Evolutionary conservation across 495 filamentous ascomycete species (phyloP), one percentile per base, ranked within the genome.

Genomic region (Podospora bellae-mahoneyi): DNA sequence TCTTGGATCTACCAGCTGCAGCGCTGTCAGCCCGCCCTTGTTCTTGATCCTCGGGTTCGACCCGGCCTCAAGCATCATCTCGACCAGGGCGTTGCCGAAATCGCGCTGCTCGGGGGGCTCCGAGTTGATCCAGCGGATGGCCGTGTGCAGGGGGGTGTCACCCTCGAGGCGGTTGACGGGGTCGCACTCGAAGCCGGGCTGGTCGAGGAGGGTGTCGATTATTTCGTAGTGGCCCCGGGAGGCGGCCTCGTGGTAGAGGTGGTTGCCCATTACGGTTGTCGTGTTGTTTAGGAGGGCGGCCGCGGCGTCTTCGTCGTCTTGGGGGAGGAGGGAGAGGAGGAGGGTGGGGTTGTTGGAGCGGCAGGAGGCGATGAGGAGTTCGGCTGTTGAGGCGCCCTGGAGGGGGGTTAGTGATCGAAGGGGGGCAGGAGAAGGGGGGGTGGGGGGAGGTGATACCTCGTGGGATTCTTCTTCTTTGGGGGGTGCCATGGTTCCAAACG

Each of bases 131-230:
- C 88, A 97, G 34, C 91, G 87, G 53, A 99, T 90, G 18, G 92
- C 93, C 73, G 86, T 86, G 83, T 99, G 95, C 48, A 99, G 84
- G 7, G 94, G 94, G 1, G 93, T 97, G 79, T 98, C 93, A 66
- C 87, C 86, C 69, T 98, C 95, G 74, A 87, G 69, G 32, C 89
- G 88, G 76, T 90, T 92, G 65, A 91, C 70, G 5, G 92, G 92
- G 83, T 99, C 95, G 77, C 95, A 96, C 84, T 99, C 95, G 78
- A 99, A 90, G 65, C 87, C 92, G 66, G 93, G 89, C 77, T 97
- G 93, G 83, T 99, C 96, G 67, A 99, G 94, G 61, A 99, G 88
- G 65, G 86, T 69, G 80, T 99, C 95, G 81, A 98, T 91, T 23
- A 92, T 86, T 71, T 97, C 94, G 82, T 96, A 97, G 81, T 92